Conservation (phyloP, 2,329 filamentous ascomycete species). For the Knufia petricola region DNA sequence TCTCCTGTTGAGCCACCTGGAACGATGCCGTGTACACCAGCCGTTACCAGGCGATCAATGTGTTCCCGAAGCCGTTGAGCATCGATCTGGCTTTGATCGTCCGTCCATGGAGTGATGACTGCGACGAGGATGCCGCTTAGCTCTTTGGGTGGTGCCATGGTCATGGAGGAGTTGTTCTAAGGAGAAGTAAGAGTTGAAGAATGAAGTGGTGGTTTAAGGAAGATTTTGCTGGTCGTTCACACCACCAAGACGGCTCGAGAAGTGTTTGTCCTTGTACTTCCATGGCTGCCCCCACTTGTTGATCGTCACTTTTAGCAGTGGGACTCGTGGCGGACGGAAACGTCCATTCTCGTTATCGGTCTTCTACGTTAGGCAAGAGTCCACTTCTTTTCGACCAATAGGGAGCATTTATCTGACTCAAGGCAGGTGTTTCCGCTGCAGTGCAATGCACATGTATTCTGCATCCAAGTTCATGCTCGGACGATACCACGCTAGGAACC, state of each 20-base stretch:
- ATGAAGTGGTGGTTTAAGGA: background rate
- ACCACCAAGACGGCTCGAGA: background rate
- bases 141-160: conserved; percentile 3
- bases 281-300: background rate
- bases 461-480: background rate
- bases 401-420: background rate
- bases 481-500: background rate
- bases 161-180: background rate
- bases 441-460: background rate
- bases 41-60: conserved; percentile 37
- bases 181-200: background rate
- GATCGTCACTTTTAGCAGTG: background rate
- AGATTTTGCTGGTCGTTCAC: too few species aligned
- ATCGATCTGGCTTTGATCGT: conserved; percentile 36
- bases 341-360: background rate
- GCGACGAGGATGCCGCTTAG: conserved; percentile 39
- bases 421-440: conserved; percentile 2
- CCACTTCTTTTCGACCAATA: background rate
- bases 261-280: background rate
- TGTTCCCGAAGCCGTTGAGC: conserved; percentile 32
- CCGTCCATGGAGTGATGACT: conserved; percentile 40
- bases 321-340: background rate
- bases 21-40: conserved; percentile 42
- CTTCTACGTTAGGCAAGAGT: conserved; percentile 2
- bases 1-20: conserved; percentile 44